Percentiles rank a stretch among this genome's conserved stretches.
Conservation (phyloP, 257 asterid genomes). For the Apocynum venetum region DNA sequence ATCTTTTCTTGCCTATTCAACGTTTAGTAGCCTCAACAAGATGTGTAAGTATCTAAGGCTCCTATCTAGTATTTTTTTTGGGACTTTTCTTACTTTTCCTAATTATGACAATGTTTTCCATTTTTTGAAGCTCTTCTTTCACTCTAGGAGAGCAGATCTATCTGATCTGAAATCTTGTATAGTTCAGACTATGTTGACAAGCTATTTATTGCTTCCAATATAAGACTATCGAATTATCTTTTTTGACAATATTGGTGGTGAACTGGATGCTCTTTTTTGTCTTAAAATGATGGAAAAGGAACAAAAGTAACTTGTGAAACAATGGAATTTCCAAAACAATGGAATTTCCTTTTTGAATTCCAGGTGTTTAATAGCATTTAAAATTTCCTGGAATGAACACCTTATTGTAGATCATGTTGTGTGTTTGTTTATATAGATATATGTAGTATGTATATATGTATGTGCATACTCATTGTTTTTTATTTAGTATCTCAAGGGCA, state of each 20-base stretch:
- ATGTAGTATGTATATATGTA: neutral
- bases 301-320: neutral
- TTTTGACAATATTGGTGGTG: neutral
- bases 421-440: neutral
- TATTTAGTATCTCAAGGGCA: neutral
- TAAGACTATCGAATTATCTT: neutral
- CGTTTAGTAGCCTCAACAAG: constrained; percentile 53
- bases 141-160: neutral
- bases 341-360: neutral
- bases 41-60: constrained; percentile 58
- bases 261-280: neutral
- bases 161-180: neutral
- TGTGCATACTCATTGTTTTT: neutral
- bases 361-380: neutral
- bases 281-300: neutral
- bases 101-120: neutral
- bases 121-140: neutral
- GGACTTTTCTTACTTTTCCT: neutral
- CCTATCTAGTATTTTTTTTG: neutral
- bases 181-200: neutral
- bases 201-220: neutral
- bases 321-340: neutral
- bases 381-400: neutral
- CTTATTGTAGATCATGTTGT: neutral
- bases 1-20: constrained; percentile 47